These are phyloP conservation scores for Paraleonurus japonicus DNA, from an alignment of 257 asterid genomes.

Conservation along the genomic window DNA sequence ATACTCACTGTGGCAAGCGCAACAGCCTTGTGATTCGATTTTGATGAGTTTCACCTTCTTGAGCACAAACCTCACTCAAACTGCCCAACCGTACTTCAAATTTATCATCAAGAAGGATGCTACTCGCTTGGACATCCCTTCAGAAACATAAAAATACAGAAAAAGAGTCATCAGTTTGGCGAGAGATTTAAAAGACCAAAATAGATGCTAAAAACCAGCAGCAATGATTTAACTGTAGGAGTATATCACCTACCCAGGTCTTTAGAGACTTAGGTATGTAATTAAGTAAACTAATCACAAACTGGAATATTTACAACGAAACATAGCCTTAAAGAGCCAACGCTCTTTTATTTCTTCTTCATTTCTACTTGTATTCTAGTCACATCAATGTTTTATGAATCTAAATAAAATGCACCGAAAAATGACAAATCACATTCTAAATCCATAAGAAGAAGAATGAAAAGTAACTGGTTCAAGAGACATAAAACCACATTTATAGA, in stretches of 20 bases:
- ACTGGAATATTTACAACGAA: background rate
- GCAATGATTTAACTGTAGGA: background rate
- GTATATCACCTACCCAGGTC: background rate
- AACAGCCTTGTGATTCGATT: conserved; percentile 66
- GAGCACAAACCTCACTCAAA: conserved; percentile 78
- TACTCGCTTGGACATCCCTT: conserved; percentile 97
- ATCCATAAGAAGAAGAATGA: background rate
- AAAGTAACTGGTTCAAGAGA: background rate
- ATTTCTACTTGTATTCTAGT: background rate
- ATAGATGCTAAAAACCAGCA: background rate
- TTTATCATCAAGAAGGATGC: conserved; percentile 95
- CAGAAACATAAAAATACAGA: conserved; percentile 14
- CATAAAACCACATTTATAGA: background rate
- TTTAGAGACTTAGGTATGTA: background rate
- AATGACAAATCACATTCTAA: background rate
- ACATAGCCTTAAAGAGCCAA: background rate
- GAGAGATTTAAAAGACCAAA: conserved; percentile 5
- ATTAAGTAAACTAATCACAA: background rate
- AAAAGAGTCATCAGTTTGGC: conserved; percentile 16
- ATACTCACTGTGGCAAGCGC: conserved; percentile 83
- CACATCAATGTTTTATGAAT: background rate
- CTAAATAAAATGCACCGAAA: background rate
- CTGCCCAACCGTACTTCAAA: conserved; percentile 96
- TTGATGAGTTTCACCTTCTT: conserved; percentile 80
- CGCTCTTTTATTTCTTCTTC: background rate